Percentiles rank a stretch among this genome's conserved stretches.
Conservation (phyloP, 2,329 filamentous ascomycete species). For the Fusarium sp. region DNA sequence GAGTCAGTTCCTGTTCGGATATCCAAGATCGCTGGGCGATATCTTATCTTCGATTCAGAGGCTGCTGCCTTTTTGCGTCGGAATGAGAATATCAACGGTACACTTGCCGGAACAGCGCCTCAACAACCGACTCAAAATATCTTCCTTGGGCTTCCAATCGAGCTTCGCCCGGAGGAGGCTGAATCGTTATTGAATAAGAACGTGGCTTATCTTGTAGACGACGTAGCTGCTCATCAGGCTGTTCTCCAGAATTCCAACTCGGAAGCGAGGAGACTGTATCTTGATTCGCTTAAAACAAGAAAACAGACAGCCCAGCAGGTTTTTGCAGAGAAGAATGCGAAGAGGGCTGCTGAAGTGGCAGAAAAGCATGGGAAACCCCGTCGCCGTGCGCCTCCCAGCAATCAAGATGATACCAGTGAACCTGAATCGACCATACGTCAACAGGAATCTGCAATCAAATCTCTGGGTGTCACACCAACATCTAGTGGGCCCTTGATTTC, state of each 20-base stretch:
- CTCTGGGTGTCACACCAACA: constrained; percentile 51
- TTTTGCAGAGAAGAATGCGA: constrained; percentile 53
- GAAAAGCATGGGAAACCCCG: constrained; percentile 29
- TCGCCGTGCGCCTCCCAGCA: not conserved
- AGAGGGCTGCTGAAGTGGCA: constrained; percentile 48
- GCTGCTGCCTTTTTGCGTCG: constrained; percentile 82
- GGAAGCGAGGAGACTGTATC: constrained; percentile 70
- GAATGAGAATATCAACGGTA: constrained; percentile 84
- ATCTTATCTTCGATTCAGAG: constrained; percentile 89
- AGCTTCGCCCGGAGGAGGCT: constrained; percentile 92
- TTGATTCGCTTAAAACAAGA: constrained; percentile 64
- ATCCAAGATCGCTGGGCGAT: constrained; percentile 81
- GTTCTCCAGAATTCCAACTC: constrained; percentile 69
- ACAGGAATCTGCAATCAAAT: constrained; percentile 28
- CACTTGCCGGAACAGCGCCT: constrained; percentile 87
- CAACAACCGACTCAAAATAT: constrained; percentile 96
- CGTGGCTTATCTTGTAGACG: constrained; percentile 84
- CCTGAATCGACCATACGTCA: constrained; percentile 21
- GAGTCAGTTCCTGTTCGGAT: constrained; percentile 72
- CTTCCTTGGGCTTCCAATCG: constrained; percentile 87
- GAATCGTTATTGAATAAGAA: constrained; percentile 81
- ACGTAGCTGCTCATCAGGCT: constrained; percentile 74
- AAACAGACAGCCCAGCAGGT: constrained; percentile 56
- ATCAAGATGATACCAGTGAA: constrained; percentile 33
- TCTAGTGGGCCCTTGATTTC: constrained; percentile 49